Conservation (phyloP, 2,329 filamentous ascomycete genomes). For the Penicillium paneum region DNA sequence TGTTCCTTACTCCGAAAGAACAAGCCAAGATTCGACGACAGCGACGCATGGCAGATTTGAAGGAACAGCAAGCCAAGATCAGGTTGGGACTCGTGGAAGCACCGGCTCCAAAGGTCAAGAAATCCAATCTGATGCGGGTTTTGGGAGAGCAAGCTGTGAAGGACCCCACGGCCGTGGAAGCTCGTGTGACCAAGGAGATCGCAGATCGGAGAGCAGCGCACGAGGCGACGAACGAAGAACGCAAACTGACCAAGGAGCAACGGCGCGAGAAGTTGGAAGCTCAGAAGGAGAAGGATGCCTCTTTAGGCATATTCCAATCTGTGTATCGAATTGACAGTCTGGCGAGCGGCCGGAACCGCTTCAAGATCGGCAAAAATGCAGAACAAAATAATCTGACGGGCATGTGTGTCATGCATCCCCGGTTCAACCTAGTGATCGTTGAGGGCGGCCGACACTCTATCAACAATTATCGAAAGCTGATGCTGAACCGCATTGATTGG, state of each 20-base stretch:
- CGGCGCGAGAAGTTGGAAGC: constrained; percentile 74
- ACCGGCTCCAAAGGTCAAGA: constrained; percentile 93
- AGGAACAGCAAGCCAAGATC: constrained; percentile 96
- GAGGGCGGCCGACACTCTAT: constrained; percentile 85
- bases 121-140: constrained; percentile 95
- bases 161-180: constrained; percentile 95
- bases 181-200: constrained; percentile 88
- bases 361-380: constrained; percentile 88
- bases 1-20: constrained; percentile 88
- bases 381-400: constrained; percentile 85
- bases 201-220: constrained; percentile 79
- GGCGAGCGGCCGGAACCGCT: constrained; percentile 89
- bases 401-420: constrained; percentile 86
- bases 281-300: constrained; percentile 84
- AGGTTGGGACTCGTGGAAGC: constrained; percentile 84
- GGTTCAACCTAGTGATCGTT: constrained; percentile 82
- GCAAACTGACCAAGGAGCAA: constrained; percentile 85
- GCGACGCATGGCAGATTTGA: constrained; percentile 84
- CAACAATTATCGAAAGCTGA: constrained; percentile 82
- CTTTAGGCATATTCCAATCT: constrained; percentile 77
- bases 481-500: constrained; percentile 94
- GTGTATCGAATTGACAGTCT: constrained; percentile 88
- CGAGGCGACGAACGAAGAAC: constrained; percentile 72
- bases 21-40: constrained; percentile 87
- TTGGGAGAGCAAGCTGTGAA: constrained; percentile 89